phyloP scores from a whole-genome alignment of 345 rosid genomes.

The Salix udensis region DNA sequence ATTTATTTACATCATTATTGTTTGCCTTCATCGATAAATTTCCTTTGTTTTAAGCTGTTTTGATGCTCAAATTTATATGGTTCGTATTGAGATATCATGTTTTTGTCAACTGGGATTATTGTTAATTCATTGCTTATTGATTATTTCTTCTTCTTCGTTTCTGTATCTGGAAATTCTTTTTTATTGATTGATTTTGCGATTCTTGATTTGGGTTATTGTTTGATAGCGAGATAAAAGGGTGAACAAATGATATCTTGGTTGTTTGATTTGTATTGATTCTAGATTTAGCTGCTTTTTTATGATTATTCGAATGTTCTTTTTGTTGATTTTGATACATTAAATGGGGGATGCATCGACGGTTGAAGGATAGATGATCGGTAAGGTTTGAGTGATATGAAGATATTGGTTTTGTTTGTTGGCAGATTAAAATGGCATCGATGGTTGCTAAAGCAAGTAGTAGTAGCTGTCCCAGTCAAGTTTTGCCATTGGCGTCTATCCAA shows the following conservation, averaged over 20 bases:
- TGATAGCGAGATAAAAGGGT: constrained; percentile 11
- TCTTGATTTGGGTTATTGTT: constrained; percentile 14
- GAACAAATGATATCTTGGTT: background rate
- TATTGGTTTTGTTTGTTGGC: constrained; percentile 21
- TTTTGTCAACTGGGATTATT: constrained; percentile 21
- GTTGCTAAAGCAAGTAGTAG: constrained; percentile 48
- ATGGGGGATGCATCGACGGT: constrained; percentile 13
- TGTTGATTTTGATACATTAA: constrained; percentile 8
- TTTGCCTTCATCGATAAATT: background rate
- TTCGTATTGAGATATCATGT: background rate
- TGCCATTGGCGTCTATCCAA: constrained; percentile 51
- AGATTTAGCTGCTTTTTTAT: constrained; percentile 10
- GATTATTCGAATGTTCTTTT: background rate
- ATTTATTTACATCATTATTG: background rate
- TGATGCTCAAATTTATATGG: constrained; percentile 11
- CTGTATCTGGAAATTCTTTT: background rate
- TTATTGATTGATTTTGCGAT: constrained; percentile 20
- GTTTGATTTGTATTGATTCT: constrained; percentile 8
- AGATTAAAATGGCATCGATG: constrained; percentile 62
- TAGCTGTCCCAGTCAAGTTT: constrained; percentile 34
- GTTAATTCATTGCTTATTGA: constrained; percentile 17
- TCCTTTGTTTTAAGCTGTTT: constrained; percentile 9
- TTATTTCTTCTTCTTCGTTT: background rate
- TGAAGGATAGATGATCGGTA: constrained; percentile 6
- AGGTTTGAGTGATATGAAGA: constrained; percentile 7